Conservation (phyloP, 2,329 filamentous ascomycete genomes). For the Trichoderma koningii region DNA sequence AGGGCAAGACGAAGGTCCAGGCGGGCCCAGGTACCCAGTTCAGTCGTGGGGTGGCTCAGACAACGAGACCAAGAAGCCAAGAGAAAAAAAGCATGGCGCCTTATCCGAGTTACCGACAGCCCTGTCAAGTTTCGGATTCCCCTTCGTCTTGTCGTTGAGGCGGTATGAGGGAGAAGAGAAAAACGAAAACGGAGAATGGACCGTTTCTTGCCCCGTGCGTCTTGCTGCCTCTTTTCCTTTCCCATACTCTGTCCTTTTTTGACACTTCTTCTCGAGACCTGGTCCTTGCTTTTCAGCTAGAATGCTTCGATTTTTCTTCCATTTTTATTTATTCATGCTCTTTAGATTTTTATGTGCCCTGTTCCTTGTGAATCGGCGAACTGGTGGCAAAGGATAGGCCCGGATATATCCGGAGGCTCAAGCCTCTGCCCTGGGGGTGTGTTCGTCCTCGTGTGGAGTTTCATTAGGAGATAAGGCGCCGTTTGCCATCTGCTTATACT, state of each 20-base stretch:
- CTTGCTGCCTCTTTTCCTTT: no score
- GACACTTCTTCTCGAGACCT: no score
- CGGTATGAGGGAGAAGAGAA: background rate
- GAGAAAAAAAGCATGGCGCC: conserved; percentile 23
- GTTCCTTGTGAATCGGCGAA: conserved; percentile 1
- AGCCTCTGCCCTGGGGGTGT: conserved; percentile 14
- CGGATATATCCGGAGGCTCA: conserved; percentile 26
- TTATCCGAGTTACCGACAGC: conserved; percentile 24
- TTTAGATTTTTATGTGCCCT: background rate
- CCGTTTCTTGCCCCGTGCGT: conserved; percentile 11
- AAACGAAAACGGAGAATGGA: background rate
- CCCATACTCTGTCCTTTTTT: no score
- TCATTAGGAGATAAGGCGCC: background rate
- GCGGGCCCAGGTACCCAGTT: conserved; percentile 7
- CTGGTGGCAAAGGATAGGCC: background rate
- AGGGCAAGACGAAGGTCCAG: background rate
- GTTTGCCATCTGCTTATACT: background rate
- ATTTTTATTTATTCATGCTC: background rate
- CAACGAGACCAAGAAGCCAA: background rate
- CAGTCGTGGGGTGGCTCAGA: conserved; percentile 19
- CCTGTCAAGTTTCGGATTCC: background rate
- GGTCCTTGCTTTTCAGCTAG: background rate
- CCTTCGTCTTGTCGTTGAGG: background rate
- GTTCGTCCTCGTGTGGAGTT: background rate
- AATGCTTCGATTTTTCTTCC: conserved; percentile 10